These are phyloP conservation scores for Talaromyces wortmannii DNA, from an alignment of 495 filamentous ascomycete genomes.

Conservation along the genomic window DNA sequence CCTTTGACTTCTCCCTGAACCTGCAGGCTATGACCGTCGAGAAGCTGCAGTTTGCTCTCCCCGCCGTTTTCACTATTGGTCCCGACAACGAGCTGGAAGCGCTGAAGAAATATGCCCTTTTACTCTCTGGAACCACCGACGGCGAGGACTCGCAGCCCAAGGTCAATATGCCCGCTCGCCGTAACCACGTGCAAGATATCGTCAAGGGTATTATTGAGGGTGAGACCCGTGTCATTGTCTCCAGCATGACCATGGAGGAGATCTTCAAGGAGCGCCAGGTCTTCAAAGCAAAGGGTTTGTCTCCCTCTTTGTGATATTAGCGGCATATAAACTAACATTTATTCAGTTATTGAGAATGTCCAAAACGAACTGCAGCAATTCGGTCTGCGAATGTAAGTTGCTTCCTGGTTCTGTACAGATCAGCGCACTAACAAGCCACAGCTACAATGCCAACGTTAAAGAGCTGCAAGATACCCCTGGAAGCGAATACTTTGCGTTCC, in stretches of 20 bases:
- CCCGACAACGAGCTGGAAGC: constrained; percentile 59
- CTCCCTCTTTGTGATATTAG: neutral
- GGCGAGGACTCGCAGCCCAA: constrained; percentile 9
- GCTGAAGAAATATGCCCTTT: constrained; percentile 69
- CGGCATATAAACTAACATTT: neutral
- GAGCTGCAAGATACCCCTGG: constrained; percentile 74
- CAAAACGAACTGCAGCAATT: constrained; percentile 69
- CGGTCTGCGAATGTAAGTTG: constrained; percentile 51
- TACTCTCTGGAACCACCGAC: constrained; percentile 56
- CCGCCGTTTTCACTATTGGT: constrained; percentile 80
- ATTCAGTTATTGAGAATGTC: constrained; percentile 63
- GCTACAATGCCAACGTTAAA: constrained; percentile 76
- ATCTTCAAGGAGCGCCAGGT: constrained; percentile 74
- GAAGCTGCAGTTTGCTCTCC: constrained; percentile 71
- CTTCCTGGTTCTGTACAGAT: neutral
- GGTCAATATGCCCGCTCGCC: constrained; percentile 24
- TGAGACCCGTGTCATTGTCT: constrained; percentile 72
- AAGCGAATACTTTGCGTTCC: constrained; percentile 70
- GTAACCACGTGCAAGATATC: constrained; percentile 70
- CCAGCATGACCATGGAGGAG: constrained; percentile 81
- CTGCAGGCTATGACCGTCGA: constrained; percentile 81
- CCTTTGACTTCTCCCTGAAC: constrained; percentile 68
- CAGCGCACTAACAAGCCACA: constrained; percentile 15
- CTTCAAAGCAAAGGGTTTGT: constrained; percentile 56
- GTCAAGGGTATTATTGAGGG: constrained; percentile 87